phyloP scores from a whole-genome alignment of 2,329 filamentous ascomycete genomes.

The Fusarium nematophilum region DNA sequence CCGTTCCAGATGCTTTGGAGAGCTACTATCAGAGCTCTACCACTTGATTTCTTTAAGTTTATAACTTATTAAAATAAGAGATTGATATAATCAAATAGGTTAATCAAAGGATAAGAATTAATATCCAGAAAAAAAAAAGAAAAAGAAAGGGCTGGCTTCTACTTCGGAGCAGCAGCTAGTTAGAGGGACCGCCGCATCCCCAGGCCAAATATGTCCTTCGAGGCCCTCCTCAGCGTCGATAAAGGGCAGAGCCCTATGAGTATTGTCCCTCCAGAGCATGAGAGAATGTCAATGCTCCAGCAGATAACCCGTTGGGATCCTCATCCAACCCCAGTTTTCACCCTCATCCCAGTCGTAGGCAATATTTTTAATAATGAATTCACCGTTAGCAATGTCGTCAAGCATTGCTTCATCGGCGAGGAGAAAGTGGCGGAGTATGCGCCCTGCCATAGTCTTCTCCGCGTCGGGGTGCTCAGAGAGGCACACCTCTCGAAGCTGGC shows the following conservation, averaged over 20 bases:
- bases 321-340: background rate
- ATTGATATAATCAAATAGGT: no score
- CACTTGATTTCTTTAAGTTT: no score
- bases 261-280: background rate
- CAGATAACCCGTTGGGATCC: background rate
- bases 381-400: background rate
- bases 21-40: conserved; percentile 43
- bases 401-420: background rate
- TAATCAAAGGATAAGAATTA: no score
- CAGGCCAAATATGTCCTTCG: conserved; percentile 7
- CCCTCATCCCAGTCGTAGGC: background rate
- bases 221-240: conserved; percentile 9
- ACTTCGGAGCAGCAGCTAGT: no score
- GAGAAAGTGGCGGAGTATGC: background rate
- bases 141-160: no score
- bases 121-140: no score
- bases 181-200: no score
- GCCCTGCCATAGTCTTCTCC: background rate
- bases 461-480: background rate
- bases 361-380: background rate
- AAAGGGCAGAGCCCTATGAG: background rate
- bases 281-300: background rate
- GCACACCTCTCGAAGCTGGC: background rate
- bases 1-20: background rate
- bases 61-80: no score